Base-by-base conservation (phyloP, 768 basidiomycete genomes). In the Grammothele lineata region DNA sequence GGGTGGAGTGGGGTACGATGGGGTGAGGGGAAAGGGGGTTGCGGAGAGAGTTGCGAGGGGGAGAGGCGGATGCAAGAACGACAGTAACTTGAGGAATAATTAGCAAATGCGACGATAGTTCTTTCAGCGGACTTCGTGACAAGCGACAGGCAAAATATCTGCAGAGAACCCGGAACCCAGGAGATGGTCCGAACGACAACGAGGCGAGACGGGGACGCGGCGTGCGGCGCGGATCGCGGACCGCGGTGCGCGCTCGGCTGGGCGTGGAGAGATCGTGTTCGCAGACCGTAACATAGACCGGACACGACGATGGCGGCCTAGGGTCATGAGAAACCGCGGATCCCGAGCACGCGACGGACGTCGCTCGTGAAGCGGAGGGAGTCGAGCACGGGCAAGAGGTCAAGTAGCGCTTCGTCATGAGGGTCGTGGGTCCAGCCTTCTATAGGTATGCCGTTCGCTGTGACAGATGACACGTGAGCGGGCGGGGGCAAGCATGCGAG, bases 371-470 rank as follows among this genome's bases (percentile, higher is more conserved):
- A 99, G 30, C 96, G 80, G 52, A 99, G 70, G 38, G 92, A 95
- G 66, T 99, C 96, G 43, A 99, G 80, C 43, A 99, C 85, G 17
- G 96, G 96, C 21, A 99, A 71, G 41, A 97, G 78, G 70, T 98
- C 94, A 46, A 99, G 83, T 46, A 99, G 73, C 18, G 95, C 96
- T 68, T 98, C 92, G 70, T 99, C 96, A 50, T 85, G 82, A 25
- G 92, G 94, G 68, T 99, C 96, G 50, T 93, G 86, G 19, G 93
- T 97, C 96, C 96, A 98, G 40, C 96, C 96, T 74, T 98, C 95
- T 67, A 99, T 92, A 26, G 96, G 96, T 61, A 99, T 92, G 43
- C 93, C 96, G 65, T 99, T 99, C 43, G 91, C 96, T 98, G 63
- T 37, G 43, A 17, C 36, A 59, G 36, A 45, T 37, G 40, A 15